Conservation (phyloP, 495 filamentous ascomycete genomes). For the Penicillium maclennaniae region DNA sequence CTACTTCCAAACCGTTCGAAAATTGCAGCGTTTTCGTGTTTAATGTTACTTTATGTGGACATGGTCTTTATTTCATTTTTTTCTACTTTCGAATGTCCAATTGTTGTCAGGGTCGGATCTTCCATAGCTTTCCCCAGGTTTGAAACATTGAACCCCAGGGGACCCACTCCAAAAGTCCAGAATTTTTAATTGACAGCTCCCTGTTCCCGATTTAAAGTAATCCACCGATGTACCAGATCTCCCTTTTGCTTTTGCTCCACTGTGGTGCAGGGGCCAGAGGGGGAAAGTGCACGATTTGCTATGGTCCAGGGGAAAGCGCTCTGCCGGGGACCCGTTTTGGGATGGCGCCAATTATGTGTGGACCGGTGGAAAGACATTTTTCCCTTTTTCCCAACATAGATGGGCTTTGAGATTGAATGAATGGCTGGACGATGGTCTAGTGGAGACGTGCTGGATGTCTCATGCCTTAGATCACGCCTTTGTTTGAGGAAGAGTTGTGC, state of each 20-base stretch:
- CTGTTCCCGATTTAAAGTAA: not conserved
- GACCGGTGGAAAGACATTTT: conserved; percentile 6
- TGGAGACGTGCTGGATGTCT: not conserved
- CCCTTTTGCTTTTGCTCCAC: conserved; percentile 9
- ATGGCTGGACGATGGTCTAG: not conserved
- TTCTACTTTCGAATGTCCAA: not conserved
- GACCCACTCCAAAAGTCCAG: conserved; percentile 3
- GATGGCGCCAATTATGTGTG: conserved; percentile 2
- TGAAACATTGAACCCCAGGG: not conserved
- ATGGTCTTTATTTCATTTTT: not conserved
- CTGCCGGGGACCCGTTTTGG: conserved; percentile 12
- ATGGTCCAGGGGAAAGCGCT: conserved; percentile 18
- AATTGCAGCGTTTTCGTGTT: conserved; percentile 6
- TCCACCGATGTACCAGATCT: conserved; percentile 14
- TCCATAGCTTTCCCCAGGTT: conserved; percentile 10
- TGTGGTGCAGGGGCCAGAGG: conserved; percentile 8
- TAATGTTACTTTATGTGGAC: not conserved
- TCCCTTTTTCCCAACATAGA: not conserved
- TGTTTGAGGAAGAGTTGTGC: not conserved
- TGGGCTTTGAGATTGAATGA: not conserved
- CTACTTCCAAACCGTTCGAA: conserved; percentile 12
- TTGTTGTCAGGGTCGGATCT: not conserved
- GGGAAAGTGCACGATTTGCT: not conserved
- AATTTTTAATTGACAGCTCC: conserved; percentile 7
- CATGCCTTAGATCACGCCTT: not conserved